phyloP scores from a whole-genome alignment of 2,329 filamentous ascomycete species.

The Cytospora chrysosperma region DNA sequence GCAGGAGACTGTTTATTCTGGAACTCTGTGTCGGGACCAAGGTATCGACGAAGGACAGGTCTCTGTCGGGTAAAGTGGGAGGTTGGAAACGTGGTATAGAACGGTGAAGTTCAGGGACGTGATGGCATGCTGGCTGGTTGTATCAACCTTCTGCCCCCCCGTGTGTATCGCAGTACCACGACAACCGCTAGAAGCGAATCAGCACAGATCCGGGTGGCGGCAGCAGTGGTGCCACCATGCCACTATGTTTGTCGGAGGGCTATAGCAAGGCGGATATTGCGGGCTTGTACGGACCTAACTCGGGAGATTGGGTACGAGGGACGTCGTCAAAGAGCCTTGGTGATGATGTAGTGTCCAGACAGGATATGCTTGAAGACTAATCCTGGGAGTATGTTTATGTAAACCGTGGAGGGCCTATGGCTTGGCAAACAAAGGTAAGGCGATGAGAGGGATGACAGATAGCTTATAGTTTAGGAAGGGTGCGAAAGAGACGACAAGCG shows the following conservation, averaged over 20 bases:
- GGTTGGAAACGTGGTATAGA: neutral
- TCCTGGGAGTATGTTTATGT: neutral
- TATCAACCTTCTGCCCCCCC: constrained; percentile 1
- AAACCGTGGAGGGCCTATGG: neutral
- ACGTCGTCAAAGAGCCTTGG: constrained; percentile 7
- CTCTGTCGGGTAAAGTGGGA: constrained; percentile 14
- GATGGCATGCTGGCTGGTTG: constrained; percentile 21
- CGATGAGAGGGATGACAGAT: neutral
- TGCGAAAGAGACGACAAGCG: neutral
- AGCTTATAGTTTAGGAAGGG: neutral
- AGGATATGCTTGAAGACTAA: neutral
- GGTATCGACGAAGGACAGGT: constrained; percentile 11
- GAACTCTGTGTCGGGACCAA: neutral
- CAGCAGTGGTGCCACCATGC: constrained; percentile 1
- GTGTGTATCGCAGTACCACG: constrained; percentile 6
- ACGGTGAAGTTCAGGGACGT: constrained; percentile 14
- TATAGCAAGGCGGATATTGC: constrained; percentile 9
- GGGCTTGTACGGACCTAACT: constrained; percentile 14
- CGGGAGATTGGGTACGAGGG: neutral
- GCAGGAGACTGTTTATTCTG: neutral
- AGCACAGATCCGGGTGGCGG: neutral
- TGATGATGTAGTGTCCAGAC: neutral
- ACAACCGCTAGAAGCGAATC: constrained; percentile 4
- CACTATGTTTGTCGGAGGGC: constrained; percentile 7
- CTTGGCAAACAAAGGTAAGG: constrained; percentile 3